Evolutionary conservation across 805 yeast species (phyloP).

Genomic region (Wickerhamomyces mucosus): DNA sequence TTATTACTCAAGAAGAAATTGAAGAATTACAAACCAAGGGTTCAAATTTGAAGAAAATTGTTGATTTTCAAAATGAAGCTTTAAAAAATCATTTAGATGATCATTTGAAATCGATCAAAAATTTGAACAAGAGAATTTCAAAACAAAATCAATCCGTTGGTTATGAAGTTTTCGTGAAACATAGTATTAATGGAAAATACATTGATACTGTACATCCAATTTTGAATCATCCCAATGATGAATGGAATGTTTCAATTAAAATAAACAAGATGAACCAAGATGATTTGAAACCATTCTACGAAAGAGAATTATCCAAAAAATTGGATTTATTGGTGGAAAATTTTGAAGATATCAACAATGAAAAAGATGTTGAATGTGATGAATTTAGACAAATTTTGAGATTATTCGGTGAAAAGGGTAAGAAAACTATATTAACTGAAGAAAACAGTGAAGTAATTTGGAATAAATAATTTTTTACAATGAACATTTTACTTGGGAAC

Average conservation of each 20-base stretch:
- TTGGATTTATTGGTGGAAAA: conserved; percentile 14
- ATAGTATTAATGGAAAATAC: conserved; percentile 26
- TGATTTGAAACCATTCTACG: conserved; percentile 13
- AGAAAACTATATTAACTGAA: conserved; percentile 1
- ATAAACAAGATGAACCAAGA: conserved; percentile 18
- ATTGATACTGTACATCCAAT: conserved; percentile 14
- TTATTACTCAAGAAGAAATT: conserved; percentile 21
- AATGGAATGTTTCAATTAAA: conserved; percentile 26
- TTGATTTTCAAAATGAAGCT: conserved; percentile 1
- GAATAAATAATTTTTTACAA: conserved; percentile 17
- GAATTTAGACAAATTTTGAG: conserved; percentile 19
- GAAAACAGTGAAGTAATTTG: conserved; percentile 8
- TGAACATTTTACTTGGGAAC: not conserved
- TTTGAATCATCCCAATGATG: conserved; percentile 13
- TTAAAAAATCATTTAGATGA: conserved; percentile 6
- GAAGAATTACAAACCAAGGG: conserved; percentile 12
- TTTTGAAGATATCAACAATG: conserved; percentile 8
- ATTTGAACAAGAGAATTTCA: conserved; percentile 13
- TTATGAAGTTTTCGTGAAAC: conserved; percentile 27
- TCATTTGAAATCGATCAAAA: conserved; percentile 13
- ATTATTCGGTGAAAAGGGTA: conserved; percentile 21
- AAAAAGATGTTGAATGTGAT: conserved; percentile 12
- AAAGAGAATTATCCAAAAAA: conserved; percentile 17
- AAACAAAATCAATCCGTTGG: conserved; percentile 25
- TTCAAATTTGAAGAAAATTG: not conserved